These are phyloP conservation scores for Fremontodendron californicum DNA, from an alignment of 345 rosid species.

Conservation along the genomic window DNA sequence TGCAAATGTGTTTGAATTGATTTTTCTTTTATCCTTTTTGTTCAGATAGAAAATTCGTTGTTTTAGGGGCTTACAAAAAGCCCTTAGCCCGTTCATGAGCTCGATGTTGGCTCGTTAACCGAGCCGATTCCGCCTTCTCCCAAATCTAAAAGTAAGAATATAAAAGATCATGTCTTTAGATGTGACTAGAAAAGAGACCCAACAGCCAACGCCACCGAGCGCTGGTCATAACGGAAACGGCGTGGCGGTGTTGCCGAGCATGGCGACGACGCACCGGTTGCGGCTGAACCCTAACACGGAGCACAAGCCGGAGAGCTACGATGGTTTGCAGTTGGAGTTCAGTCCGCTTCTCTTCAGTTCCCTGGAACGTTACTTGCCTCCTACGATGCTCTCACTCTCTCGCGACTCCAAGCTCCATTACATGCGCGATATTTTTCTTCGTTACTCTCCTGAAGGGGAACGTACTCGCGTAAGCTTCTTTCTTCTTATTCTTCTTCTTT, in stretches of 20 bases:
- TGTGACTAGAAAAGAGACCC: slow-evolving; percentile 24
- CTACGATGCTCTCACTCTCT: slow-evolving; percentile 40
- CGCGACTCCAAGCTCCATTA: slow-evolving; percentile 53
- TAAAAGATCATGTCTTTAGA: slow-evolving; percentile 32
- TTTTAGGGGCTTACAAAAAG: too few relatives aligned
- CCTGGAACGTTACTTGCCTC: slow-evolving; percentile 76
- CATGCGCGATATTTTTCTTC: slow-evolving; percentile 64
- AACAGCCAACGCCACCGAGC: slow-evolving; percentile 13
- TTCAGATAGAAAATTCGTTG: too few relatives aligned
- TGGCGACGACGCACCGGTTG: slow-evolving; percentile 34
- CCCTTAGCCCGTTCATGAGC: too few relatives aligned
- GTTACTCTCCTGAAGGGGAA: slow-evolving; percentile 76
- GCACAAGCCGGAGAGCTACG: slow-evolving; percentile 75
- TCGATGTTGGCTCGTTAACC: too few relatives aligned
- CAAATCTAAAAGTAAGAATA: too few relatives aligned
- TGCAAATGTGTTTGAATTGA: not conserved
- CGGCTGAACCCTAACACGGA: slow-evolving; percentile 53
- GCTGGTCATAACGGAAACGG: slow-evolving; percentile 38
- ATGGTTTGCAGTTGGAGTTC: slow-evolving; percentile 65
- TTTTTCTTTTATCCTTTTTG: too few relatives aligned
- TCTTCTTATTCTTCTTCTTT: not conserved
- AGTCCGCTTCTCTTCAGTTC: slow-evolving; percentile 73
- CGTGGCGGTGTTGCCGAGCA: slow-evolving; percentile 12
- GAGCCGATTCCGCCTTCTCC: too few relatives aligned
- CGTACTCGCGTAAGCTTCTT: slow-evolving; percentile 54